These are phyloP conservation scores for Flaveria linearis DNA, from an alignment of 129 eudicot species.

Conservation along the genomic window DNA sequence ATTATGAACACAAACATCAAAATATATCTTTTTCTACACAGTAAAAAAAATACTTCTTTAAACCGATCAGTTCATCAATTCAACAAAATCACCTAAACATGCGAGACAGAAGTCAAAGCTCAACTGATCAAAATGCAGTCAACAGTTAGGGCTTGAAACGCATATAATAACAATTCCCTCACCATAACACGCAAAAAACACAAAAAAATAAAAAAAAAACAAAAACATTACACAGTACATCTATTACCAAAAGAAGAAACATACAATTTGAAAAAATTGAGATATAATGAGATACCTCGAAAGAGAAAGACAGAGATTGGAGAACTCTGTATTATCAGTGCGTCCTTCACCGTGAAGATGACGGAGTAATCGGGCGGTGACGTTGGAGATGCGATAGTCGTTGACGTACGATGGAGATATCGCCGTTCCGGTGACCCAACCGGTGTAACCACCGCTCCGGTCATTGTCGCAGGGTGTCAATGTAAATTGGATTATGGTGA, in stretches of 20 bases:
- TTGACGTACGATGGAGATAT: constrained; percentile 49
- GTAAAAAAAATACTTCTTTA: neutral
- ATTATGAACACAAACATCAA: constrained; percentile 8
- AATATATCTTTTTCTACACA: neutral
- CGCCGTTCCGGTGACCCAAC: constrained; percentile 1
- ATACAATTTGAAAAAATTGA: neutral
- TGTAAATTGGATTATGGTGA: neutral
- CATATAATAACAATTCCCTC: neutral
- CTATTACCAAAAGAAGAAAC: neutral
- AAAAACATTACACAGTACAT: neutral
- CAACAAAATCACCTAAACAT: neutral
- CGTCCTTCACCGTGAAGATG: constrained; percentile 25
- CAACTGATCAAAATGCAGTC: neutral
- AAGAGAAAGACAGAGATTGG: constrained; percentile 78
- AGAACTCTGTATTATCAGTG: constrained; percentile 44
- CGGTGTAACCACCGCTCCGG: constrained; percentile 28
- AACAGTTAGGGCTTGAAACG: constrained; percentile 31
- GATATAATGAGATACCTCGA: constrained; percentile 46
- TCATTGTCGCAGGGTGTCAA: constrained; percentile 5
- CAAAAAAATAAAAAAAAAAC: too few species aligned
- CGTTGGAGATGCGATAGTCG: constrained; percentile 57
- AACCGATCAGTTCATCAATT: constrained; percentile 20
- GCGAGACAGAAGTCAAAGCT: constrained; percentile 2
- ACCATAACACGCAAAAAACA: neutral
- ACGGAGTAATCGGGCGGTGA: constrained; percentile 44